phyloP scores from a whole-genome alignment of 177 flowering plant species.

The Vitis hybrid region DNA sequence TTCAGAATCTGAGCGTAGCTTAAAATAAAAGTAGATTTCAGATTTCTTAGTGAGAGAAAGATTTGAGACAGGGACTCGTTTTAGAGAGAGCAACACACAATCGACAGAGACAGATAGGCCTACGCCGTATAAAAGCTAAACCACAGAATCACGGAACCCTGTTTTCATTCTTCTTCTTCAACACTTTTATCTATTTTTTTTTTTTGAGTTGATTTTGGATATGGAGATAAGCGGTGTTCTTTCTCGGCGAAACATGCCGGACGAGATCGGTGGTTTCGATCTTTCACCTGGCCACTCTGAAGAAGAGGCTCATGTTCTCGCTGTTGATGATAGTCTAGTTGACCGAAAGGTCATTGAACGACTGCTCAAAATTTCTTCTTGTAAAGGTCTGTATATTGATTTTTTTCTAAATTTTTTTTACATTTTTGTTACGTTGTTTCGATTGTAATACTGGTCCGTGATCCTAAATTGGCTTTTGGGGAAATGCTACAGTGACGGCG shows the following conservation, averaged over 20 bases:
- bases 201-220: background rate
- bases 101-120: constrained; percentile 7
- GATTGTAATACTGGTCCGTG: background rate
- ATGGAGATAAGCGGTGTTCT: constrained; percentile 39
- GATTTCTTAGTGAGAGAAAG: constrained; percentile 40
- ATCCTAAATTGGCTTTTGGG: constrained; percentile 4
- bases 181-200: background rate
- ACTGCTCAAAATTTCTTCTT: constrained; percentile 71
- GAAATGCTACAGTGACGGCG: constrained; percentile 65
- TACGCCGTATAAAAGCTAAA: constrained; percentile 9
- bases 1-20: constrained; percentile 44
- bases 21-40: constrained; percentile 40
- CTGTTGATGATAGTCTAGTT: constrained; percentile 91
- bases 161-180: constrained; percentile 5
- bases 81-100: background rate
- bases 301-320: constrained; percentile 79
- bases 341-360: constrained; percentile 87
- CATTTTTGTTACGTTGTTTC: background rate
- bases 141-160: background rate
- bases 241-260: constrained; percentile 27
- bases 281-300: constrained; percentile 12
- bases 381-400: constrained; percentile 53
- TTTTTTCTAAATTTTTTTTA: background rate
- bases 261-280: constrained; percentile 23
- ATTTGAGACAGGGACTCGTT: constrained; percentile 21